Base-by-base conservation (phyloP, 164 flowering plant genomes). In the Liquidambar formosana region DNA sequence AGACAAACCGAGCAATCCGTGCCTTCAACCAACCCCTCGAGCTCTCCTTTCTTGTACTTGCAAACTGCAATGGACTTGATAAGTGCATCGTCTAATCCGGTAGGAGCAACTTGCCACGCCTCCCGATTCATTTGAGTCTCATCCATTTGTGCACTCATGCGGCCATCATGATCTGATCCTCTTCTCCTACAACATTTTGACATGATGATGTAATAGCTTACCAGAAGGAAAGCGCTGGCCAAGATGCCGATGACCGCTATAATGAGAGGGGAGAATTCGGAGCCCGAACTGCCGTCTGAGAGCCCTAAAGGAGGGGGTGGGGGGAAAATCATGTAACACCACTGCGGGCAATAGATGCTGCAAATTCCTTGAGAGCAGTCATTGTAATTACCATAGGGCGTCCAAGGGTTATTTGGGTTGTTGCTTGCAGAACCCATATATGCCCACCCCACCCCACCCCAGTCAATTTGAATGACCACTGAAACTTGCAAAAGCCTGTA, bases 281-380 rank as follows among this genome's bases (percentile, higher is more conserved):
- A 28, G 43, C 51, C 61, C 0, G 90, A 78, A 66, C 27, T 41
- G 43, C 18, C n/a, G n/a, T n/a, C n/a, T n/a, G n/a, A n/a, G n/a
- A n/a, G n/a, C n/a, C n/a, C 66, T 5, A 70, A 69, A 3, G 89
- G 86, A 21, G 97, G 93, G 0, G 97, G 95, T 54, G 95, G 97
- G 23, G 96, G 92, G 82, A 82, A 81, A 65, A 82, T 69, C 61
- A 87, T 64, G 82, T 84, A 80, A 78, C 98, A 93, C 88, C 89
- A 88, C 72, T 89, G 93, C 0, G 92, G 98, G 69, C 98, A 93
- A 45, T 81, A 85, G 16, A 81, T 26, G 73, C 78, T 85, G 68
- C 97, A 94, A 26, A 91, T 71, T 27, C 83, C 85, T 68, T 75
- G 82, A 1, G 94, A 81, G 70, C 98, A 93, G 69, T 91, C 94